Percentiles rank a stretch among this genome's conserved stretches.
Conservation (phyloP, 768 basidiomycete species). For the Lactarius akahatsu region DNA sequence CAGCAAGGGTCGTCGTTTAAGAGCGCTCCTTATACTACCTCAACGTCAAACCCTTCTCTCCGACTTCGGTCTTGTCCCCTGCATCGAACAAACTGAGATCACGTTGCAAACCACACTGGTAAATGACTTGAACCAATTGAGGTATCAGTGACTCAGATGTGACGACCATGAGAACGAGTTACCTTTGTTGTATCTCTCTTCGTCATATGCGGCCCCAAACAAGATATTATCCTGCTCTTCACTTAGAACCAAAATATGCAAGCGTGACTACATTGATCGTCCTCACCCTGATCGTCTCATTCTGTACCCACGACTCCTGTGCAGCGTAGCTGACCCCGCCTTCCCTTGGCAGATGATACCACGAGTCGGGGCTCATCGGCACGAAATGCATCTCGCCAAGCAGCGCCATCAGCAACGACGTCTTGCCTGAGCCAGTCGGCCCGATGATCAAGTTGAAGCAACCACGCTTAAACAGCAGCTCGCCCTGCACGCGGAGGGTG, state of each 20-base stretch:
- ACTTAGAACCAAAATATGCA: not conserved
- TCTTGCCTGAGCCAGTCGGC: slow-evolving; percentile 60
- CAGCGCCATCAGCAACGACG: slow-evolving; percentile 63
- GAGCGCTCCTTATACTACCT: slow-evolving; percentile 29
- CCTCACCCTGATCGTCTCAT: slow-evolving; percentile 66
- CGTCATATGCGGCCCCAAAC: slow-evolving; percentile 49
- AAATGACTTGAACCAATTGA: slow-evolving; percentile 11
- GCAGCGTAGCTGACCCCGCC: slow-evolving; percentile 76
- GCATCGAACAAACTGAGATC: slow-evolving; percentile 50
- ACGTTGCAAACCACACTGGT: slow-evolving; percentile 35
- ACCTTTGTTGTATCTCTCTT: slow-evolving; percentile 45
- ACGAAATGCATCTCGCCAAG: slow-evolving; percentile 69
- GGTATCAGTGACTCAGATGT: not conserved
- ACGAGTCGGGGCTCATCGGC: slow-evolving; percentile 51
- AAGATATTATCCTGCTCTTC: slow-evolving; percentile 48
- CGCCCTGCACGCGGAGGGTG: slow-evolving; percentile 49
- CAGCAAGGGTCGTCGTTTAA: not conserved
- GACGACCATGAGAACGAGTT: not conserved
- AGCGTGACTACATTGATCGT: not conserved
- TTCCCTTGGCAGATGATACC: slow-evolving; percentile 66
- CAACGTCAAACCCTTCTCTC: slow-evolving; percentile 54
- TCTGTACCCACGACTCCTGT: slow-evolving; percentile 85
- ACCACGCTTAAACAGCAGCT: slow-evolving; percentile 53
- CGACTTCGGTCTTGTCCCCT: slow-evolving; percentile 54
- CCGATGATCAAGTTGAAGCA: slow-evolving; percentile 59